Percentiles rank a stretch among this genome's conserved stretches.
Evolutionary conservation across 2,329 filamentous ascomycete species (phyloP).

Genomic region (Botrytis pseudocinerea): DNA sequence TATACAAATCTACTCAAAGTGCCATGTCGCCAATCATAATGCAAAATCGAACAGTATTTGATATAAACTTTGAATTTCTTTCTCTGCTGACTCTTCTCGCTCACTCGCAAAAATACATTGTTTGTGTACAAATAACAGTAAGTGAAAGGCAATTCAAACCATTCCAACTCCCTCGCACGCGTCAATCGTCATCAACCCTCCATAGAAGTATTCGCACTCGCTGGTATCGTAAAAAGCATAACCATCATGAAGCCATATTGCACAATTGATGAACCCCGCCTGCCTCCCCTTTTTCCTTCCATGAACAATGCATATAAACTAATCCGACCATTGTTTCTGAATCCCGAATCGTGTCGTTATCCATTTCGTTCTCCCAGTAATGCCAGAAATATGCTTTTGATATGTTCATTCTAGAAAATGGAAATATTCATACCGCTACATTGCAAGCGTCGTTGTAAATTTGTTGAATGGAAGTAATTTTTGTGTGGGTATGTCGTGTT

Average conservation of each 20-base stretch:
- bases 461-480: slow-evolving; percentile 12
- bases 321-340: neutral
- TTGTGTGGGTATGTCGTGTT: neutral
- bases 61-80: neutral
- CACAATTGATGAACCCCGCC: neutral
- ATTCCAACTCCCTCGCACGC: slow-evolving; percentile 3
- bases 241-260: slow-evolving; percentile 14
- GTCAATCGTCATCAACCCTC: neutral
- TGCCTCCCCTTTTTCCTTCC: neutral
- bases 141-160: neutral
- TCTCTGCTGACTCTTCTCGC: neutral
- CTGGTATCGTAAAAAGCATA: slow-evolving; percentile 26
- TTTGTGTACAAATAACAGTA: slow-evolving; percentile 10
- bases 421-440: slow-evolving; percentile 1
- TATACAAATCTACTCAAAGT: neutral
- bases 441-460: slow-evolving; percentile 13
- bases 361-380: slow-evolving; percentile 16
- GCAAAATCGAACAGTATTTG: too few relatives aligned
- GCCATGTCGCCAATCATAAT: neutral
- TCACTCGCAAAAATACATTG: slow-evolving; percentile 2
- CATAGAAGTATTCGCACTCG: slow-evolving; percentile 10
- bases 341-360: slow-evolving; percentile 5
- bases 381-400: slow-evolving; percentile 19
- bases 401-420: slow-evolving; percentile 10
- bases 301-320: slow-evolving; percentile 15